Conservation (phyloP, 2,329 filamentous ascomycete genomes). For the Arthroderma sp. region DNA sequence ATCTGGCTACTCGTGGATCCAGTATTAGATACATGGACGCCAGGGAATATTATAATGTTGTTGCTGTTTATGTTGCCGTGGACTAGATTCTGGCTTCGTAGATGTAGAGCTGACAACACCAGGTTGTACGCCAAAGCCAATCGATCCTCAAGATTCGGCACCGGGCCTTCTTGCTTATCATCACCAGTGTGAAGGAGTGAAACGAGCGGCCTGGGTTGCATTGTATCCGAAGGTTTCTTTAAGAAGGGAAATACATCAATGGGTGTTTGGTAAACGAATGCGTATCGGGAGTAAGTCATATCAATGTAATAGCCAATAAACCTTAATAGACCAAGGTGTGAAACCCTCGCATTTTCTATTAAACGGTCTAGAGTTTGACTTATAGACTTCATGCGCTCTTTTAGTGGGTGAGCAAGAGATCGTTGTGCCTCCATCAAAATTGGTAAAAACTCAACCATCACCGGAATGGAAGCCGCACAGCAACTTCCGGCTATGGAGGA, state of each 20-base stretch:
- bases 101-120: slow-evolving; percentile 43
- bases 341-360: slow-evolving; percentile 31
- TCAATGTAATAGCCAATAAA: slow-evolving; percentile 45
- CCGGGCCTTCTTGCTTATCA: slow-evolving; percentile 29
- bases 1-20: slow-evolving; percentile 8
- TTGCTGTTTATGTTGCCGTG: slow-evolving; percentile 55
- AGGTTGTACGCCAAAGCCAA: slow-evolving; percentile 51
- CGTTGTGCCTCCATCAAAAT: slow-evolving; percentile 29
- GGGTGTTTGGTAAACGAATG: slow-evolving; percentile 50
- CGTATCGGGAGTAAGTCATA: slow-evolving; percentile 45
- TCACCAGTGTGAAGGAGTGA: slow-evolving; percentile 33
- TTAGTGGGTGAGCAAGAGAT: slow-evolving; percentile 19
- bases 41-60: slow-evolving; percentile 48
- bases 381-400: slow-evolving; percentile 26
- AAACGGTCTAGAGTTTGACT: slow-evolving; percentile 31
- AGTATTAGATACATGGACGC: slow-evolving; percentile 25
- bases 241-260: slow-evolving; percentile 36
- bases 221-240: slow-evolving; percentile 28
- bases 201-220: slow-evolving; percentile 32
- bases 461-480: slow-evolving; percentile 28
- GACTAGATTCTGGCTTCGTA: slow-evolving; percentile 45
- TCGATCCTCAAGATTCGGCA: slow-evolving; percentile 49
- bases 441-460: slow-evolving; percentile 33
- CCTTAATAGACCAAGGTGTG: slow-evolving; percentile 32
- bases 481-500: slow-evolving; percentile 22